Evolutionary conservation across 352 stramenopile species (phyloP).

Genomic region (Phytopythium litorale): DNA sequence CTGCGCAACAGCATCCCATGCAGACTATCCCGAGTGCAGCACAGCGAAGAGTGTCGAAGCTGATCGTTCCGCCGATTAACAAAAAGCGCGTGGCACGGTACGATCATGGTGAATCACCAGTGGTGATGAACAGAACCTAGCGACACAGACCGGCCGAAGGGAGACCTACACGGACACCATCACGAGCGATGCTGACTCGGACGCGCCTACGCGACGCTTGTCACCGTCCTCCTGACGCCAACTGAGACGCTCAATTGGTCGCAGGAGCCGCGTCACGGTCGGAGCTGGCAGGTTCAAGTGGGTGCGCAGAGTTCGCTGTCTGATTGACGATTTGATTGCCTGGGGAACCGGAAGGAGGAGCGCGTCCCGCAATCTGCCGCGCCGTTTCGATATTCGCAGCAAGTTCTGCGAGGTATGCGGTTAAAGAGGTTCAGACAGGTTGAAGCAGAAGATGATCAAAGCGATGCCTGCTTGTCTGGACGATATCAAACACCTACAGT

Average conservation of each 20-base stretch:
- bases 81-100: no score
- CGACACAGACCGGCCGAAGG: not conserved
- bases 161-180: not conserved
- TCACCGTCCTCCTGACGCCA: not conserved
- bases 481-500: no score
- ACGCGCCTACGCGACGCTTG: not conserved
- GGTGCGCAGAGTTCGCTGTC: not conserved
- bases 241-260: not conserved
- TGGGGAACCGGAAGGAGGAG: not conserved
- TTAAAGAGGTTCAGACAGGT: not conserved
- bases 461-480: no score
- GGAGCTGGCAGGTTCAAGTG: not conserved
- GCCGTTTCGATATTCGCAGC: not conserved
- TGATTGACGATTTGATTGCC: not conserved
- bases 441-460: not conserved
- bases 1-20: not conserved
- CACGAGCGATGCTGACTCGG: not conserved
- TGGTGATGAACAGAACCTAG: no score
- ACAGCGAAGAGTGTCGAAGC: no score
- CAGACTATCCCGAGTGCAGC: no score
- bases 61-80: not conserved
- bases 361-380: not conserved
- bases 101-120: no score
- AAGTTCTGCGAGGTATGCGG: not conserved
- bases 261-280: not conserved